A percentile compares a stretch with the other conserved stretches of the same genome.
phyloP scores from a whole-genome alignment of 2,329 filamentous ascomycete species.

The Diplodia scrobiculata region DNA sequence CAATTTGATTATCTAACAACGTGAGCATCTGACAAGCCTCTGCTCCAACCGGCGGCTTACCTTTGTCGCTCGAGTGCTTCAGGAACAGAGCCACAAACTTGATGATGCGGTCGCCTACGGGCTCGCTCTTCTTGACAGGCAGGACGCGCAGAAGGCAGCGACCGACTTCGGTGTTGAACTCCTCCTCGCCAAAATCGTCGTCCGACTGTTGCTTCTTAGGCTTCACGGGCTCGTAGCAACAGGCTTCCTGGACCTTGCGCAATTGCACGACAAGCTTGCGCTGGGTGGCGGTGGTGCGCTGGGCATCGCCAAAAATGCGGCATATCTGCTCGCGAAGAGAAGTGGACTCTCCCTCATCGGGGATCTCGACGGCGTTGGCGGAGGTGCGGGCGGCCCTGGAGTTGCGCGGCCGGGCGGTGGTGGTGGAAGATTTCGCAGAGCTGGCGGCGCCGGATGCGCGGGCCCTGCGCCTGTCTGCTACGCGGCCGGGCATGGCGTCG shows the following conservation, averaged over 20 bases:
- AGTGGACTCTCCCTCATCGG: conserved; percentile 70
- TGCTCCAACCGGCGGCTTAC: conserved; percentile 38
- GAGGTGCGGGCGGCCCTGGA: conserved; percentile 49
- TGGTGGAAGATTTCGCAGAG: conserved; percentile 48
- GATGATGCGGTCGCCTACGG: conserved; percentile 80
- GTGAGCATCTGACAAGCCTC: neutral
- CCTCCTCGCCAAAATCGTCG: conserved; percentile 75
- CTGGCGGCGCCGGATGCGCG: conserved; percentile 43
- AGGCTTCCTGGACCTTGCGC: conserved; percentile 86
- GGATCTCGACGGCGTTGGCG: conserved; percentile 53
- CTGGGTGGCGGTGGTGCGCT: conserved; percentile 86
- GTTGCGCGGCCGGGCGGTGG: conserved; percentile 44
- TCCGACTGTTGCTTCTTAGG: conserved; percentile 57
- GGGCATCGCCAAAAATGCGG: conserved; percentile 62
- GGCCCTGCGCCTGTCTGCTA: conserved; percentile 46
- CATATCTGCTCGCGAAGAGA: conserved; percentile 73
- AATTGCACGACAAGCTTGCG: conserved; percentile 84
- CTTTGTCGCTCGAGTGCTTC: conserved; percentile 65
- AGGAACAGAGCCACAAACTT: conserved; percentile 88
- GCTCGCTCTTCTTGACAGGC: conserved; percentile 87
- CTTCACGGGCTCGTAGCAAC: conserved; percentile 60
- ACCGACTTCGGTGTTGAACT: conserved; percentile 84
- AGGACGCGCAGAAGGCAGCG: conserved; percentile 81
- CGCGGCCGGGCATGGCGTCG: conserved; percentile 51
- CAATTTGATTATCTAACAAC: conserved; percentile 39